A percentile compares a stretch with the other conserved stretches of the same genome.
These are phyloP conservation scores for Irpex rosettiformis DNA, from an alignment of 1,284 basidiomycete genomes.

Conservation along the genomic window DNA sequence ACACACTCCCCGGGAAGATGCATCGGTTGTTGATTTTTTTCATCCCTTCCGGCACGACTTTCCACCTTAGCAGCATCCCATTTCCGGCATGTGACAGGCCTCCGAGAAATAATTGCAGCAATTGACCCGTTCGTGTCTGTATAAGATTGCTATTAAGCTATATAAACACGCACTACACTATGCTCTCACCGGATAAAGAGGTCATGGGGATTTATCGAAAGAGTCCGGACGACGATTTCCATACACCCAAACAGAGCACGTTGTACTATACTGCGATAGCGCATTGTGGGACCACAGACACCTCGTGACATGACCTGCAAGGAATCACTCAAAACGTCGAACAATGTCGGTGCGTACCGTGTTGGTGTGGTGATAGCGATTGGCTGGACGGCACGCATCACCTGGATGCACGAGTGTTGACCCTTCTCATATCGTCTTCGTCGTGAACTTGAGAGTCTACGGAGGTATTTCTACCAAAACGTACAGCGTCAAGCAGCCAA, in stretches of 20 bases:
- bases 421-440: background rate
- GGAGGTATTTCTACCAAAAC: background rate
- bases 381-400: background rate
- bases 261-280: background rate
- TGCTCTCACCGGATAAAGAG: slow-evolving; percentile 13
- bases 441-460: background rate
- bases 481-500: background rate
- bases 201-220: slow-evolving; percentile 11
- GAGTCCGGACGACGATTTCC: background rate
- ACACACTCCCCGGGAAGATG: background rate
- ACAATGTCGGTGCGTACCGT: background rate
- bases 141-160: background rate
- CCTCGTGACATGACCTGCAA: background rate
- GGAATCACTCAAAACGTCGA: background rate
- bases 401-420: background rate
- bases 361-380: background rate
- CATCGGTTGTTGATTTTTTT: background rate
- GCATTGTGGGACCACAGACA: background rate
- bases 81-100: background rate
- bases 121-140: background rate
- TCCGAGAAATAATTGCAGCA: background rate
- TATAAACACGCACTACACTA: background rate
- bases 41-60: background rate
- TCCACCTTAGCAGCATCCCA: background rate
- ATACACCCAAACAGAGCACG: background rate